phyloP scores from a whole-genome alignment of 164 flowering plant species.

The Aristolochia fimbriata region DNA sequence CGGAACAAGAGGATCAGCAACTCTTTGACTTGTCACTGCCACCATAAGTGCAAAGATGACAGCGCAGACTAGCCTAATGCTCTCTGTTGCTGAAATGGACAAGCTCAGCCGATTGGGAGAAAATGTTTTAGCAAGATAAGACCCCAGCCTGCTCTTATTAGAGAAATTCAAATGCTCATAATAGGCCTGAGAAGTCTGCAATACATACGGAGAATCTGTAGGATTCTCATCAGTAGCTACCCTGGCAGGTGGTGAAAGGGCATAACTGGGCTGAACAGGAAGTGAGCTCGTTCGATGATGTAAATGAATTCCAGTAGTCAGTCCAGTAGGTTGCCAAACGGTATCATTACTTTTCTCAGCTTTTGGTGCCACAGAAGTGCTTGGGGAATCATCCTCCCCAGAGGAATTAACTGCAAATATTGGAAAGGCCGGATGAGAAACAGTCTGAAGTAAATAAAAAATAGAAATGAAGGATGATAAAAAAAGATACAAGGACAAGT shows the following conservation, averaged over 20 bases:
- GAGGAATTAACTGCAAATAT: neutral
- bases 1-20: neutral
- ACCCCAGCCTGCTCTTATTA: neutral
- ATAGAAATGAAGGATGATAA: too few relatives aligned
- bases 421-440: too few relatives aligned
- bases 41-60: neutral
- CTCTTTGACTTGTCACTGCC: neutral
- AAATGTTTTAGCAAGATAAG: neutral
- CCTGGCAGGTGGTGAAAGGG: too few relatives aligned
- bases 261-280: too few relatives aligned
- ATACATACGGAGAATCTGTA: too few relatives aligned
- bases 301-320: too few relatives aligned
- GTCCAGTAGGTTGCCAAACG: neutral
- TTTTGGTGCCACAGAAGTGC: neutral
- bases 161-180: too few relatives aligned
- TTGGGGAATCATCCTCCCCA: neutral
- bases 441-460: too few relatives aligned
- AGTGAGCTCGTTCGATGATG: too few relatives aligned
- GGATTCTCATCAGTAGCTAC: too few relatives aligned
- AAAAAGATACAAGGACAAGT: too few relatives aligned
- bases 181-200: too few relatives aligned
- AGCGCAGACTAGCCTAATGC: neutral
- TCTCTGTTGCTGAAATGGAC: constrained; percentile 1
- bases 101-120: neutral
- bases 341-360: neutral